phyloP scores from a whole-genome alignment of 78 protist species.

The Dictyostelium brefeldianum region DNA sequence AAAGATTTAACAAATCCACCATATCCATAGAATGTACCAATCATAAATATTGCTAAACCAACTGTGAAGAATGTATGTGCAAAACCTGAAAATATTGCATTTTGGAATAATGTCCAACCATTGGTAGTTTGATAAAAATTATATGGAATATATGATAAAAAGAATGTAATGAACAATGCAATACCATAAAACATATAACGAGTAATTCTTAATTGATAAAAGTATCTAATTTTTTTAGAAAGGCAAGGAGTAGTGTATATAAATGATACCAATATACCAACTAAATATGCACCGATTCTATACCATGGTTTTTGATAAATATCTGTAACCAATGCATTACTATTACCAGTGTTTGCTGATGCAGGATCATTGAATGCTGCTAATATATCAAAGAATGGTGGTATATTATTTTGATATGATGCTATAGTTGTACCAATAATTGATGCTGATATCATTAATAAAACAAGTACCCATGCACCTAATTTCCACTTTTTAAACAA shows the following conservation, averaged over 20 bases:
- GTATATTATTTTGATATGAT: not conserved
- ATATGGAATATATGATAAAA: conserved; percentile 40
- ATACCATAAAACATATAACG: conserved; percentile 11
- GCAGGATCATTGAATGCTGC: no score
- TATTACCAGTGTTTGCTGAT: not conserved
- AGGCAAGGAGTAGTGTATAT: not conserved
- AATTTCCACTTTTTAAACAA: not conserved
- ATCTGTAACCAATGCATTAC: conserved; percentile 2
- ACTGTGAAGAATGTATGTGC: conserved; percentile 36
- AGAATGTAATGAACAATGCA: conserved; percentile 16
- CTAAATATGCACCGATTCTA: conserved; percentile 51
- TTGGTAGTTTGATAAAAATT: not conserved
- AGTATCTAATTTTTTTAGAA: not conserved
- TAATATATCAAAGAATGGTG: conserved; percentile 42
- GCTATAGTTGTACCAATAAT: not conserved
- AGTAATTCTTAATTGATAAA: not conserved
- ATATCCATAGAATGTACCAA: conserved; percentile 58
- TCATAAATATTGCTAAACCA: conserved; percentile 21
- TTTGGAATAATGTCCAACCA: not conserved
- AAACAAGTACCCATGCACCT: conserved; percentile 1
- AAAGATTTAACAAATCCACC: conserved; percentile 48
- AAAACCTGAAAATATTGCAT: conserved; percentile 16
- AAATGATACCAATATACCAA: conserved; percentile 25
- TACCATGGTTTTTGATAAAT: conserved; percentile 72
- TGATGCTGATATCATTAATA: not conserved